Evolutionary conservation across 2,329 filamentous ascomycete genomes (phyloP), one percentile per base, ranked within the genome.

Genomic region (Thermomyces lanuginosus): DNA sequence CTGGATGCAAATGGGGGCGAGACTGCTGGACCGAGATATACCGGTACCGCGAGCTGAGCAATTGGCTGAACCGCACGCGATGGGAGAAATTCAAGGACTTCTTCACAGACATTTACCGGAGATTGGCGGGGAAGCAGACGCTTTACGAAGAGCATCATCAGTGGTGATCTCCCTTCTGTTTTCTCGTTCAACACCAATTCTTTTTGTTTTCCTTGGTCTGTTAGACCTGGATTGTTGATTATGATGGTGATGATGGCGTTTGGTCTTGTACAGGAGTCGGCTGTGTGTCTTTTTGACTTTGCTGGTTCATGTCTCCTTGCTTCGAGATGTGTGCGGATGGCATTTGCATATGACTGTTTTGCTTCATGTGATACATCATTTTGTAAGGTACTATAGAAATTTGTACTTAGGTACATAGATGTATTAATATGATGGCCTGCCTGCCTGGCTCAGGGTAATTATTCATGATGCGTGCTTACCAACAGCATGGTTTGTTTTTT

Each of bases 11-110:
- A 53, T 95, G 81, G 77, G 86, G 86, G 3, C 72, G 89, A 26
- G 86, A 98, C 56, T 98, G 89, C 53, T 95, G 86, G 86, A 76
- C 76, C 19, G 89, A 98, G 57, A 93, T 98, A 73, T 92, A 92
- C 58, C 76, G 78, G 50, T 98, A 83, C 59, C 78, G 84, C 27
- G 75, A 92, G 51, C 66, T 92, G 45, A 92, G 82, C 60, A 86
- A 92, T 51, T 75, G 73, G 54, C 66, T 93, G 35, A 93, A 93
- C 60, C 71, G 82, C 27, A 79, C 71, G 26, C 64, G 58, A 29
- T 93, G 82, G 81, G 78, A 91, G 58, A 67, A 62, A 38, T 58
- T 58, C 27, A 49, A 49, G 28, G 51, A 55, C 26, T 15, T 39
- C 10, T 45, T 41, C 14, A 38, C 38, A 10, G 34, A 36, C 29